Evolutionary conservation across 2,329 filamentous ascomycete genomes (phyloP).

Genomic region (Talaromyces amestolkiae): DNA sequence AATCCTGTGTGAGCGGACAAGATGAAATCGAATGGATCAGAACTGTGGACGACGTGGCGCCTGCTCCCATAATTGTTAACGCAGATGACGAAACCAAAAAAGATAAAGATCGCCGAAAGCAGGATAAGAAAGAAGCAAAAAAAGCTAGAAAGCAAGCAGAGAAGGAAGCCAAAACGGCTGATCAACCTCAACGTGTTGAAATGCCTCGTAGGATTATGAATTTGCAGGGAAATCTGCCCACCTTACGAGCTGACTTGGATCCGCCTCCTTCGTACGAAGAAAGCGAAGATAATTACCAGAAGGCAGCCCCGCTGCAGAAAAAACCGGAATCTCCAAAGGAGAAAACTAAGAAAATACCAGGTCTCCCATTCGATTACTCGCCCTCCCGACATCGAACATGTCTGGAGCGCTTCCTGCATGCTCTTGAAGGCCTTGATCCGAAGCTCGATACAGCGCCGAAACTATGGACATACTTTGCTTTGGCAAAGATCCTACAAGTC

Average conservation of each 20-base stretch:
- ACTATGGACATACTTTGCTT: constrained; percentile 63
- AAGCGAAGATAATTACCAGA: neutral
- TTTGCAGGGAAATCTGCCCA: constrained; percentile 12
- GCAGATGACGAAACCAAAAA: neutral
- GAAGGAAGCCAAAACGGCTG: neutral
- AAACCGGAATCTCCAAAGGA: neutral
- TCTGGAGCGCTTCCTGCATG: constrained; percentile 62
- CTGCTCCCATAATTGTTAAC: neutral
- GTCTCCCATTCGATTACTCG: constrained; percentile 57
- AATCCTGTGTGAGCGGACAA: constrained; percentile 46
- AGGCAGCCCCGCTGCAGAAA: neutral
- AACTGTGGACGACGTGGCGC: neutral
- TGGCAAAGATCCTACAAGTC: constrained; percentile 59
- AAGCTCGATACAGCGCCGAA: constrained; percentile 64
- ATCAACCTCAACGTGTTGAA: neutral
- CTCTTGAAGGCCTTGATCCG: constrained; percentile 54
- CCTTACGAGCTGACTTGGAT: constrained; percentile 9
- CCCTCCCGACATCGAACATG: constrained; percentile 61
- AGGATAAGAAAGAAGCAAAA: neutral
- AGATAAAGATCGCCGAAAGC: neutral
- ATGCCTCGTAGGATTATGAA: neutral
- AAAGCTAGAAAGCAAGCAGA: neutral
- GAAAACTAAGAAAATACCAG: neutral
- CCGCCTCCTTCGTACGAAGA: neutral
- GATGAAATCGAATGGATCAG: constrained; percentile 41